These are phyloP conservation scores for Entomortierella chlamydospora DNA, from an alignment of 192 early-diverging fungal genomes.

Conservation along the genomic window DNA sequence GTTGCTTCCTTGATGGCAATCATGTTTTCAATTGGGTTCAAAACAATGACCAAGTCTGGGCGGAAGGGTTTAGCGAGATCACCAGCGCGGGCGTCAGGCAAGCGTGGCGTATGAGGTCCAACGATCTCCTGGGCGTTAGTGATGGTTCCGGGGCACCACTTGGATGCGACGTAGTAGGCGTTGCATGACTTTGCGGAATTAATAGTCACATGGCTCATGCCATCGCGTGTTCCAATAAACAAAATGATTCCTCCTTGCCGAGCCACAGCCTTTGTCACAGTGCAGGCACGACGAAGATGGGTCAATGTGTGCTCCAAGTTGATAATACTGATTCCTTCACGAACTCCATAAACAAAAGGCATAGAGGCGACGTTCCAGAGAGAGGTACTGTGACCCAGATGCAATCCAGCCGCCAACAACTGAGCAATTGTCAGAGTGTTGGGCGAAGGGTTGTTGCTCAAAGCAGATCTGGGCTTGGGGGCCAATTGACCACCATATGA, in stretches of 20 bases:
- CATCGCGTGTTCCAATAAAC: conserved; percentile 86
- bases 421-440: conserved; percentile 68
- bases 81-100: conserved; percentile 54
- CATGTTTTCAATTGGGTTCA: conserved; percentile 86
- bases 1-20: conserved; percentile 87
- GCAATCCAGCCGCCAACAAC: conserved; percentile 85
- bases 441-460: conserved; percentile 26
- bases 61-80: conserved; percentile 64
- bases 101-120: conserved; percentile 63
- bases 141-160: conserved; percentile 91
- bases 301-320: conserved; percentile 93
- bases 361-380: conserved; percentile 85
- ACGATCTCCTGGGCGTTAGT: conserved; percentile 85
- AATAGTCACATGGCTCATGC: conserved; percentile 73
- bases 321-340: conserved; percentile 92
- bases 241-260: conserved; percentile 83
- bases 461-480: conserved; percentile 40
- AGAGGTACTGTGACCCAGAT: conserved; percentile 86
- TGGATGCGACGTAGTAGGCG: conserved; percentile 81
- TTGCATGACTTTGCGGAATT: conserved; percentile 82
- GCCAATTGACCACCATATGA: conserved; percentile 48
- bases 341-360: conserved; percentile 89
- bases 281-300: conserved; percentile 83
- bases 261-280: conserved; percentile 77
- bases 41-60: conserved; percentile 85